Conservation (phyloP, 2,329 filamentous ascomycete species). For the Paecilomyces dactylethromorphus region DNA sequence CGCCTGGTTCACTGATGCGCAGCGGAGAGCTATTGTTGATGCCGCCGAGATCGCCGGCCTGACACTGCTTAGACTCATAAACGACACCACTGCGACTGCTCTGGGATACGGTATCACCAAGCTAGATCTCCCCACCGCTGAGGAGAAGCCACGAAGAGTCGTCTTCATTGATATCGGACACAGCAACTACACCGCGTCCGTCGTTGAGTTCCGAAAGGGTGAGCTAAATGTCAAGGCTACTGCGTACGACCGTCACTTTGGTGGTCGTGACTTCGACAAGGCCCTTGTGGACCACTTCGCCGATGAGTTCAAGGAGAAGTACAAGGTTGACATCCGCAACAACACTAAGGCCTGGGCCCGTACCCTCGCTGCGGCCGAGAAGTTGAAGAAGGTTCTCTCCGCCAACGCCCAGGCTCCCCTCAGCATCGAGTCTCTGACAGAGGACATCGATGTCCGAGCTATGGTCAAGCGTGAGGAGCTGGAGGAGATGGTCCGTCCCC, state of each 20-base stretch:
- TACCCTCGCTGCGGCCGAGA: slow-evolving; percentile 83
- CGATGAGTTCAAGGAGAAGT: slow-evolving; percentile 94
- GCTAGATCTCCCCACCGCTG: slow-evolving; percentile 76
- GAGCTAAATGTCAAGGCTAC: slow-evolving; percentile 92
- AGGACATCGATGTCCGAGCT: slow-evolving; percentile 83
- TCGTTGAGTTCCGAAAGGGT: slow-evolving; percentile 96
- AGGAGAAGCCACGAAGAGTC: slow-evolving; percentile 88
- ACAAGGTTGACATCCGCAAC: slow-evolving; percentile 89
- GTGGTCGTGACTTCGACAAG: slow-evolving; percentile 95
- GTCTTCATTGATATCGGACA: slow-evolving; percentile 92
- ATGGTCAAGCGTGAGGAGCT: slow-evolving; percentile 93
- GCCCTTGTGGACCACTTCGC: slow-evolving; percentile 91
- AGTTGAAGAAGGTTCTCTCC: slow-evolving; percentile 96
- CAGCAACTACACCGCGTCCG: slow-evolving; percentile 88
- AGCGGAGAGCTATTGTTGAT: slow-evolving; percentile 83
- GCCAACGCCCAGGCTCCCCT: slow-evolving; percentile 88
- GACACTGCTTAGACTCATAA: slow-evolving; percentile 89
- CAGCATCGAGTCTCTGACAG: slow-evolving; percentile 98
- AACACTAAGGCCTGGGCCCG: slow-evolving; percentile 87
- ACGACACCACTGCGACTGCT: slow-evolving; percentile 93
- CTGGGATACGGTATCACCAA: slow-evolving; percentile 98
- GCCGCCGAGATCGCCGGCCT: slow-evolving; percentile 89
- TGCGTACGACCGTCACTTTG: slow-evolving; percentile 90
- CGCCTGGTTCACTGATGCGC: slow-evolving; percentile 92
- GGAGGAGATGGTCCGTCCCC: slow-evolving; percentile 79